Base-by-base conservation (phyloP, 176 grass and related monocot genomes). In the Rhynchospora pubera region DNA sequence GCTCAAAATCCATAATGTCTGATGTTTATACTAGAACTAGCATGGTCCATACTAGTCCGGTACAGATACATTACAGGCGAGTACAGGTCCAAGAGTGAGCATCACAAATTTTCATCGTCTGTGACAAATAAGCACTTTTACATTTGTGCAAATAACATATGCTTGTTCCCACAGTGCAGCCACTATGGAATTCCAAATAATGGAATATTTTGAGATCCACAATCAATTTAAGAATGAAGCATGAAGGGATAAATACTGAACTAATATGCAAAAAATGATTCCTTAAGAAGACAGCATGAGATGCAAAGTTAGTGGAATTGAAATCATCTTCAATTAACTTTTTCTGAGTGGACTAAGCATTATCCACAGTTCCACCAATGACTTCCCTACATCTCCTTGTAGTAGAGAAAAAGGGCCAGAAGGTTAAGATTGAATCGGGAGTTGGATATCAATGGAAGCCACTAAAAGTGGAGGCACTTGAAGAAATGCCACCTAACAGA, bases 231-330 rank as follows among this genome's bases (percentile, higher is more conserved):
- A 50, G 15, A 58, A 61, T 10, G 34, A 60, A 42, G 43, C 19
- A 65, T 26, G 42, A 64, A 81, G 64, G 19, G 45, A 46, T 15
- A 82, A 65, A 13, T 65, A 48, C 19, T 23, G 42, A 32, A 66
- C 21, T 28, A 22, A 44, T 22, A 82, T 81, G 10, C 79, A 43
- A 64, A 78, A 52, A 63, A 65, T 11, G 56, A 82, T 66, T 80
- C 77, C 77, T 82, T 66, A 45, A 82, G 59, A 82, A 82, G 79
- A 50, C 45, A 82, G 58, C 60, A 82, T 50, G 57, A 66, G 79
- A 82, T 82, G 79, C 79, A 65, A 65, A 82, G 79, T 82, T 64
- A 82, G 79, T 82, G 79, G 79, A 82, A 64, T 82, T 65, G 28
- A 50, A 82, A 82, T 82, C 42, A 82, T 65, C 60, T 65, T 65